phyloP scores from a whole-genome alignment of 1,139 yeast genomes.

The Lodderomyces pseudojiufengensis region DNA sequence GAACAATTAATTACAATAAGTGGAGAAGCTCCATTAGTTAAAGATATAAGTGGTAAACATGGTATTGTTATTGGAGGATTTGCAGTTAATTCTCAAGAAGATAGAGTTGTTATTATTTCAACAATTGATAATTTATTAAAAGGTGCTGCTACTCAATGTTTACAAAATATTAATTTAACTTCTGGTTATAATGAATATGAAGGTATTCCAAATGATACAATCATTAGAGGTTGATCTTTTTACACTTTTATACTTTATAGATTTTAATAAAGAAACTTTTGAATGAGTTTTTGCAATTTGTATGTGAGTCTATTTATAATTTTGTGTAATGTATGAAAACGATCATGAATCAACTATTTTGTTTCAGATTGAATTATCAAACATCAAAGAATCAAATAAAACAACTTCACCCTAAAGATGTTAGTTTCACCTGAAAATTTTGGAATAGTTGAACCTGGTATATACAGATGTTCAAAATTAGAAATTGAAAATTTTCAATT shows the following conservation, averaged over 20 bases:
- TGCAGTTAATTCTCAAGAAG: conserved; percentile 83
- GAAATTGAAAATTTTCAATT: conserved; percentile 62
- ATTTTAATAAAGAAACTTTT: too few relatives aligned
- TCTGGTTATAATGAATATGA: conserved; percentile 90
- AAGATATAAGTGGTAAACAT: conserved; percentile 88
- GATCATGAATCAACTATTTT: too few relatives aligned
- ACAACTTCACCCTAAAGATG: conserved; percentile 75
- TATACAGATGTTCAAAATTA: conserved; percentile 55
- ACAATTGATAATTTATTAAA: conserved; percentile 92
- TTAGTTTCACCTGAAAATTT: conserved; percentile 77
- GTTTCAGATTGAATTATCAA: background rate
- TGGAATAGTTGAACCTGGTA: conserved; percentile 72
- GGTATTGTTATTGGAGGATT: conserved; percentile 95
- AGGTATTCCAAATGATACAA: conserved; percentile 73
- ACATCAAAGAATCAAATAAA: conserved; percentile 32
- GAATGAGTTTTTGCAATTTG: too few relatives aligned
- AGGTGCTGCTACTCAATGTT: conserved; percentile 98
- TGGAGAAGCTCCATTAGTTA: conserved; percentile 90
- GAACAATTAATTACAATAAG: conserved; percentile 81
- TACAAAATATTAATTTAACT: conserved; percentile 90
- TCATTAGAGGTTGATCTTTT: conserved; percentile 41
- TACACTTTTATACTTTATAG: too few relatives aligned
- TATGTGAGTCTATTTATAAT: too few relatives aligned
- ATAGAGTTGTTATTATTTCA: conserved; percentile 90
- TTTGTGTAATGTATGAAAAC: too few relatives aligned